These are phyloP conservation scores for Fusarium sulawesiense DNA, from an alignment of 2,329 filamentous ascomycete genomes.

Conservation along the genomic window DNA sequence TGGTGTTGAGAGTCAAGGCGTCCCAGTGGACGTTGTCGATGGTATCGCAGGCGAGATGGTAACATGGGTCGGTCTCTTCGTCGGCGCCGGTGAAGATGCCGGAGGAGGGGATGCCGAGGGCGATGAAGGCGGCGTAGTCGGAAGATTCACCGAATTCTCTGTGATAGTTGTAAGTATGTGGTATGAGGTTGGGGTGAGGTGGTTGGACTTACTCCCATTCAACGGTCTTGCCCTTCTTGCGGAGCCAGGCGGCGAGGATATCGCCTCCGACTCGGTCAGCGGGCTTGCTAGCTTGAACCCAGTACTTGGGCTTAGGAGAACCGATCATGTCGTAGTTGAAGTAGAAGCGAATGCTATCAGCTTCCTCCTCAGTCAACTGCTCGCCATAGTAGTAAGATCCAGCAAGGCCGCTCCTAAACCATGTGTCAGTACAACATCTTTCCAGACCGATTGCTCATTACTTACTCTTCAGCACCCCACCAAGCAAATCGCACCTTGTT, in stretches of 20 bases:
- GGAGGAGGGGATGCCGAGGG: constrained; percentile 54
- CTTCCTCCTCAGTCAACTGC: constrained; percentile 52
- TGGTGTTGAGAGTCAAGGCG: constrained; percentile 54
- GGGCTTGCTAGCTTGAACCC: constrained; percentile 55
- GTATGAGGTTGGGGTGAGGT: not conserved
- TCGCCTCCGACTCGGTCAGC: constrained; percentile 53
- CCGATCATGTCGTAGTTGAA: constrained; percentile 79
- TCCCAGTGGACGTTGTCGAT: constrained; percentile 56
- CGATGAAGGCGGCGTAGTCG: constrained; percentile 56
- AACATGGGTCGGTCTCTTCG: constrained; percentile 50
- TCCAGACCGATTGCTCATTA: not conserved
- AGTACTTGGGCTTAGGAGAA: constrained; percentile 55
- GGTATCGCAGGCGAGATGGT: constrained; percentile 56
- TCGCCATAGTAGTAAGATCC: constrained; percentile 57
- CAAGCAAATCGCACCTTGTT: constrained; percentile 59
- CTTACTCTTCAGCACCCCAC: constrained; percentile 58
- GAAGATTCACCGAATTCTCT: constrained; percentile 53
- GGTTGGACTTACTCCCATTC: constrained; percentile 45
- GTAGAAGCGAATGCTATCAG: constrained; percentile 71
- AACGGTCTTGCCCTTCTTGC: constrained; percentile 50
- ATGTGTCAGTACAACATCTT: constrained; percentile 16
- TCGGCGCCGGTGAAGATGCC: constrained; percentile 57
- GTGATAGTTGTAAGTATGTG: constrained; percentile 9
- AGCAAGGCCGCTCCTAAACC: constrained; percentile 52
- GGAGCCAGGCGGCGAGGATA: constrained; percentile 51